Conservation (phyloP, 495 filamentous ascomycete genomes). For the Elaphomyces granulatus region DNA sequence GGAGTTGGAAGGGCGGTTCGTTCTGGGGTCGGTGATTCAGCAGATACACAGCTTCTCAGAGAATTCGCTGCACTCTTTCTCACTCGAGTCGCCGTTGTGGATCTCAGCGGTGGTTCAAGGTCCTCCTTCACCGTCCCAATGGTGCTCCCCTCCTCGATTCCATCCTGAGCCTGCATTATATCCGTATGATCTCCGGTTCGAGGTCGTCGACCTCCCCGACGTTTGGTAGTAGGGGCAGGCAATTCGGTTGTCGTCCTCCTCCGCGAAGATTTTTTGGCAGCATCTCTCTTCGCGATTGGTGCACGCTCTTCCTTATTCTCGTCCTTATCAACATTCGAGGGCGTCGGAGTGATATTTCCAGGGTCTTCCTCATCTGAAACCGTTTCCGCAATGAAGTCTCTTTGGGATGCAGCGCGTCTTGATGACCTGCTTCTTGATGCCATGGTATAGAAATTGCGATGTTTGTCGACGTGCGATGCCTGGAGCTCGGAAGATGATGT, state of each 20-base stretch:
- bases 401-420: slow-evolving; percentile 56
- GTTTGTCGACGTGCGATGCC: slow-evolving; percentile 1
- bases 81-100: slow-evolving; percentile 43
- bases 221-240: slow-evolving; percentile 28
- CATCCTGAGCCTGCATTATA: slow-evolving; percentile 17
- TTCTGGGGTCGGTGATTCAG: slow-evolving; percentile 22
- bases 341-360: slow-evolving; percentile 38
- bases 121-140: slow-evolving; percentile 31
- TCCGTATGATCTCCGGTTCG: slow-evolving; percentile 19
- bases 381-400: slow-evolving; percentile 59
- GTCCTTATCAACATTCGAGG: slow-evolving; percentile 27
- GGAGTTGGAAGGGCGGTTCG: slow-evolving; percentile 40
- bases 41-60: slow-evolving; percentile 38
- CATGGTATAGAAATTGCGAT: slow-evolving; percentile 26
- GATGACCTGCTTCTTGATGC: slow-evolving; percentile 57
- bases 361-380: slow-evolving; percentile 51
- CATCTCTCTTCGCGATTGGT: slow-evolving; percentile 44
- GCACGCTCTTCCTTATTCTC: slow-evolving; percentile 58
- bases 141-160: slow-evolving; percentile 34
- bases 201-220: slow-evolving; percentile 23
- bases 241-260: slow-evolving; percentile 45
- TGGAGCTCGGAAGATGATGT: slow-evolving; percentile 14
- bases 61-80: slow-evolving; percentile 52
- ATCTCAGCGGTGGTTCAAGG: slow-evolving; percentile 50
- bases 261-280: slow-evolving; percentile 32